Conservation (phyloP, 176 grass and related monocot genomes). For the Bolboschoenus planiculmis region DNA sequence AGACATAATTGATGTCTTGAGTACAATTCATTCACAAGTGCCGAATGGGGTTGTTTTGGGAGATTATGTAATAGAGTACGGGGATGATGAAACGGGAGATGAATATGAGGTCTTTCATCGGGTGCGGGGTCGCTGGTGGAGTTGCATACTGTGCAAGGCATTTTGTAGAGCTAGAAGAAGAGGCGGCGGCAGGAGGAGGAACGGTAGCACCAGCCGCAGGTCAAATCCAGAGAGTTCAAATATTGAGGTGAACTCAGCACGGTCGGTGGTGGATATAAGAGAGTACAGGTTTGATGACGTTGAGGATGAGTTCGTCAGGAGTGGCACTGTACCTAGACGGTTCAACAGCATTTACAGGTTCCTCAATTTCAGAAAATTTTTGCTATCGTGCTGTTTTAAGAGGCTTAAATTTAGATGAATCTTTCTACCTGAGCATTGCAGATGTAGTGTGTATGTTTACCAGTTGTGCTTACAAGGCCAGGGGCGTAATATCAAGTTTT, state of each 20-base stretch:
- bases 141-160: slow-evolving; percentile 69
- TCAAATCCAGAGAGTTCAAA: slow-evolving; percentile 56
- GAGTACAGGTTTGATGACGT: slow-evolving; percentile 84
- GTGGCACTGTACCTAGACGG: slow-evolving; percentile 45
- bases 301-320: slow-evolving; percentile 70
- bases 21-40: slow-evolving; percentile 86
- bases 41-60: slow-evolving; percentile 83
- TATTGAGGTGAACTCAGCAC: slow-evolving; percentile 50
- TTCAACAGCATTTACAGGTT: slow-evolving; percentile 29
- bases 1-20: slow-evolving; percentile 94
- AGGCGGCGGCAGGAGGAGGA: slow-evolving; percentile 47
- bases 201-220: slow-evolving; percentile 23
- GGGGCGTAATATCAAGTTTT: not conserved
- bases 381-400: not conserved
- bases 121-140: slow-evolving; percentile 75
- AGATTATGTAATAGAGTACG: slow-evolving; percentile 98
- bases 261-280: slow-evolving; percentile 51
- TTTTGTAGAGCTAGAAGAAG: slow-evolving; percentile 74
- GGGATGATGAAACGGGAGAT: slow-evolving; percentile 76
- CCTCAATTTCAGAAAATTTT: slow-evolving; percentile 7
- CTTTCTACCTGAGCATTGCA: not conserved
- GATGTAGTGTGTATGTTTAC: not conserved
- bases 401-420: slow-evolving; percentile 6
- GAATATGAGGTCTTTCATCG: slow-evolving; percentile 64
- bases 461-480: not conserved